phyloP scores from a whole-genome alignment of 192 early-diverging fungal species.

The Borealophlyctis nickersoniae region DNA sequence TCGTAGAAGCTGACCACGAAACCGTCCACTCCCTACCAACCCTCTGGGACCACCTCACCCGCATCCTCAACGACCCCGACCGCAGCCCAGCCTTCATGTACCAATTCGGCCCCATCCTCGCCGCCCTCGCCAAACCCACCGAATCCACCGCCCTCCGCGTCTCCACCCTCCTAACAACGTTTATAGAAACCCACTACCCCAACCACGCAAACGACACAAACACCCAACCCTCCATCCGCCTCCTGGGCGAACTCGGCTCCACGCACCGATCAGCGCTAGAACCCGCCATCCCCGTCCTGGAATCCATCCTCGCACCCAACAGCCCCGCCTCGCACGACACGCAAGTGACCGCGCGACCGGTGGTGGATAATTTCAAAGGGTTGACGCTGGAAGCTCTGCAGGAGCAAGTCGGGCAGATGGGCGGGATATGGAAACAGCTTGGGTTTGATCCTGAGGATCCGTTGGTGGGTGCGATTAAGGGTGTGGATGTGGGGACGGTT shows the following conservation, averaged over 20 bases:
- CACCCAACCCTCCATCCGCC: neutral
- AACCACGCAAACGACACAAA: neutral
- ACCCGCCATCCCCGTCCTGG: neutral
- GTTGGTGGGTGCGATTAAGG: constrained; percentile 16
- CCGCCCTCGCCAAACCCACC: neutral
- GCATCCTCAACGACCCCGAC: too few relatives aligned
- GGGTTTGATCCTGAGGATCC: constrained; percentile 22
- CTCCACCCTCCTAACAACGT: neutral
- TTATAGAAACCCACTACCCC: neutral
- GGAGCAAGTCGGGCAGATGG: neutral
- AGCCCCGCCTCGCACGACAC: neutral
- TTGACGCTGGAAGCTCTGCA: neutral
- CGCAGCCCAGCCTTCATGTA: too few relatives aligned
- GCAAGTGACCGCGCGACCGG: neutral
- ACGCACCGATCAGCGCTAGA: neutral
- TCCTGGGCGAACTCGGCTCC: neutral
- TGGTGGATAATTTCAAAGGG: neutral
- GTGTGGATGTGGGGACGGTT: neutral
- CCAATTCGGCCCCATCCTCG: neutral
- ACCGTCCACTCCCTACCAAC: too few relatives aligned
- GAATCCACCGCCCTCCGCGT: neutral
- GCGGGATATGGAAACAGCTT: constrained; percentile 1
- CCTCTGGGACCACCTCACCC: too few relatives aligned
- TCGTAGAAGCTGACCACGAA: too few relatives aligned
- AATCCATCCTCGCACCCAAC: neutral